Evolutionary conservation across 768 basidiomycete species (phyloP), one percentile per base, ranked within the genome.

Genomic region (Kondoa subrosea): DNA sequence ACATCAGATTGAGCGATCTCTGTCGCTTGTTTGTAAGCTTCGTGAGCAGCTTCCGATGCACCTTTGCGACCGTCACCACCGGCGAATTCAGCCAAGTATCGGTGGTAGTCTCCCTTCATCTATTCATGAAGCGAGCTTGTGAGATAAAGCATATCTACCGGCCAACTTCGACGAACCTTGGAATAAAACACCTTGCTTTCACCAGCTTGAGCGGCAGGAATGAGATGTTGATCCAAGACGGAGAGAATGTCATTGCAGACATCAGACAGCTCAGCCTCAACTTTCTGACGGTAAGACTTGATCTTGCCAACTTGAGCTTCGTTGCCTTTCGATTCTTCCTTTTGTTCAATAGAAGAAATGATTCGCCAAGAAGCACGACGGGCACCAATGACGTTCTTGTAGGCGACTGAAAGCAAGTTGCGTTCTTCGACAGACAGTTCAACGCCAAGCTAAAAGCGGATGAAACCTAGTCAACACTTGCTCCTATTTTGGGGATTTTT

Each of bases 91-190:
- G 92, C 93, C 74, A 93, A 88, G 81, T 95, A 96, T 74, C 91
- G 90, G 83, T 95, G 91, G 81, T 96, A 93, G 80, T 96, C 91
- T 79, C 91, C 91, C 91, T 90, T 93, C 91, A 91, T 95, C 74
- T 62, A 31, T 66, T 60, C 66, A 69, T 27, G 66, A 21, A 25
- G 34, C 4, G 4, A 64, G 2, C 61, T n/a, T 27, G n/a, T n/a
- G n/a, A 68, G 12, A 62, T 33, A 33, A 1, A 3, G 67, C 64
- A 62, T 33, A 30, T 4, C 34, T 27, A 59, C 34, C 16, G 26
- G 67, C 31, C 57, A 14, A 17, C 29, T 57, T 57, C 27, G 21
- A 50, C 14, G 75, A 91, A 95, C 93, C 86, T 96, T 96, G 85
- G 93, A 91, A 82, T 97, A 97, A 84, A 96, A 97, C 57, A 74